phyloP scores from a whole-genome alignment of 805 yeast species.

The Yamadazyma phyllophila region DNA sequence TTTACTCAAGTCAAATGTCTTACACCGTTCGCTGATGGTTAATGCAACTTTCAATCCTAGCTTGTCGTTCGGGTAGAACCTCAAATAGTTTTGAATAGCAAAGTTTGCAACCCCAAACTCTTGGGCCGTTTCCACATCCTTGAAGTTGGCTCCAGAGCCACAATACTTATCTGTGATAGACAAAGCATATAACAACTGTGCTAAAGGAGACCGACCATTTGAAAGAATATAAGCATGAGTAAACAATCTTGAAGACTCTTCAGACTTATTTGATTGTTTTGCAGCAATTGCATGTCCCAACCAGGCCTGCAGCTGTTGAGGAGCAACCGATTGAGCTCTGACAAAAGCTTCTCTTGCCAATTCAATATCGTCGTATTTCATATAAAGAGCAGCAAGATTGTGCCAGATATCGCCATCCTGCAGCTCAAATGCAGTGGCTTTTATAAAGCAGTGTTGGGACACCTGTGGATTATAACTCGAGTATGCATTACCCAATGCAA shows the following conservation, averaged over 20 bases:
- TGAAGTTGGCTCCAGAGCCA: slow-evolving; percentile 29
- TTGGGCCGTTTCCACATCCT: slow-evolving; percentile 59
- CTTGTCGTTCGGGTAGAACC: slow-evolving; percentile 57
- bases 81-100: slow-evolving; percentile 65
- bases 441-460: slow-evolving; percentile 90
- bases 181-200: slow-evolving; percentile 71
- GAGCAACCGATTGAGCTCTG: slow-evolving; percentile 78
- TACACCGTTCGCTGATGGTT: slow-evolving; percentile 65
- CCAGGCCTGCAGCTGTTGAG: slow-evolving; percentile 78
- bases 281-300: slow-evolving; percentile 74
- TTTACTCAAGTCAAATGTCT: slow-evolving; percentile 56
- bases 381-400: slow-evolving; percentile 74
- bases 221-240: slow-evolving; percentile 80
- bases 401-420: slow-evolving; percentile 73
- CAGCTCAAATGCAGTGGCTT: slow-evolving; percentile 69
- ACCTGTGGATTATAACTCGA: slow-evolving; percentile 62
- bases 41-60: slow-evolving; percentile 57
- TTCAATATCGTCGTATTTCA: slow-evolving; percentile 63
- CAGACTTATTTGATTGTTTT: slow-evolving; percentile 46
- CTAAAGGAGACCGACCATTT: slow-evolving; percentile 65
- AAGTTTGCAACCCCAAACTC: slow-evolving; percentile 63
- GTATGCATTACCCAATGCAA: slow-evolving; percentile 75
- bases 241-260: slow-evolving; percentile 55
- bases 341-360: slow-evolving; percentile 72
- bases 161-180: slow-evolving; percentile 48